Base-by-base conservation (phyloP, 768 basidiomycete genomes). In the Tulasnella sp. region DNA sequence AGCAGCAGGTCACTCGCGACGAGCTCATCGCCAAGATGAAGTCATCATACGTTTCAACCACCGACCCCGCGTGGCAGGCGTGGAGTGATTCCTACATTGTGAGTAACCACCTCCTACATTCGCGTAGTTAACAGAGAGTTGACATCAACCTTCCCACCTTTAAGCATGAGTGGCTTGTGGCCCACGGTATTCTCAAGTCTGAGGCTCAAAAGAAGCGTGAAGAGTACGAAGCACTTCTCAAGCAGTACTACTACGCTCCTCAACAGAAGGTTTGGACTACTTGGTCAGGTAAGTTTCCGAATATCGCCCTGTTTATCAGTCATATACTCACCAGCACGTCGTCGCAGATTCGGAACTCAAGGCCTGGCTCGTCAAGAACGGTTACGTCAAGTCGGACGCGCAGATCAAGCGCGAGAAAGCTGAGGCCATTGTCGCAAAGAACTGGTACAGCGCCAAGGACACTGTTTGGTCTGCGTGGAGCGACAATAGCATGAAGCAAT, bases 71-170 rank as follows among this genome's bases (percentile, higher is more conserved):
- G 50, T 99, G 94, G 91, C 88, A 94, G 31, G 90, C 92, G 3
- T 99, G 97, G 97, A 92, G 92, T 78, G 93, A 94, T 84, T 92
- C 91, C 3, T 94, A 94, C 85, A 91, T 96, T 76, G 93, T 94
- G 81, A 75, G 92, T 85, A 37, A 76, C 5, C 34, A 48, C 16
- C 48, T 76, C 34, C 16, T 75, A 54, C 34, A 16, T 46, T 34
- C 37, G 31, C 37, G 31, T 31, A 18, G 79, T 54, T 18, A 54
- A n/a, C 11, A 24, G 11, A 6, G n/a, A 54, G n/a, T 8, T 41
- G 42, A 37, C 6, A 40, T 41, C 3, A 24, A 3, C 16, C 7
- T 77, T 24, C 79, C 50, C 6, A 0, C 18, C 6, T 20, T 28
- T 11, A 81, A 95, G 94, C 92, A 92, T 79, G 88, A 93, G 80